Evolutionary conservation across 176 grass and related monocot species (phyloP).

Genomic region (Eleusine coracana): DNA sequence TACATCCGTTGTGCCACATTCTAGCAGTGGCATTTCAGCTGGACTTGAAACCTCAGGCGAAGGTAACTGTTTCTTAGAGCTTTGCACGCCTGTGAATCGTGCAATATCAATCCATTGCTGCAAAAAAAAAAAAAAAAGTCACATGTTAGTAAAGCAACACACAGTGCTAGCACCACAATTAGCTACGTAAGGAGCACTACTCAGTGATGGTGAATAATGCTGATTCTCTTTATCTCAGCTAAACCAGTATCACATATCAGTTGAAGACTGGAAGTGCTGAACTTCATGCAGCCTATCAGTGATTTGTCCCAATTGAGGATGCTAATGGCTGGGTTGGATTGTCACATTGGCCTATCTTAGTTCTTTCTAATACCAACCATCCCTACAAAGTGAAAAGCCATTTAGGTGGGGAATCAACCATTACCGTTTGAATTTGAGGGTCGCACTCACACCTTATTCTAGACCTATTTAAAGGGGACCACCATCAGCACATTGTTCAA

Average conservation of each 20-base stretch:
- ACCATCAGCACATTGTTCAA: neutral
- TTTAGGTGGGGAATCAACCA: neutral
- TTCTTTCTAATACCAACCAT: neutral
- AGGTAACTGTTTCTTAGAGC: slow-evolving; percentile 54
- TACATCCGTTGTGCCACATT: slow-evolving; percentile 64
- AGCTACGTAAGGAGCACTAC: neutral
- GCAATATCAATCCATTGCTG: slow-evolving; percentile 99
- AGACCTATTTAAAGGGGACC: neutral
- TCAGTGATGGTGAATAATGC: neutral
- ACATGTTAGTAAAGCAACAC: slow-evolving; percentile 21
- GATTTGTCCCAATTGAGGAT: neutral
- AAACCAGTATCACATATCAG: neutral
- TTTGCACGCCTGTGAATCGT: slow-evolving; percentile 80
- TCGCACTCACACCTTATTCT: neutral
- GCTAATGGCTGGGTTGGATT: neutral
- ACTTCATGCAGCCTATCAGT: neutral
- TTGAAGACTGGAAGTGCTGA: neutral
- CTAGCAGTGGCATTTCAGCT: slow-evolving; percentile 69
- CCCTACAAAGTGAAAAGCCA: neutral
- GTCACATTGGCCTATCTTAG: neutral
- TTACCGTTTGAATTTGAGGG: neutral
- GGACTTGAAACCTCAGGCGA: slow-evolving; percentile 55
- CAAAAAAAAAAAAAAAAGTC: slow-evolving; percentile 48
- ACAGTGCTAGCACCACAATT: neutral
- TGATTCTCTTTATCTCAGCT: slow-evolving; percentile 9